Evolutionary conservation across 352 stramenopile genomes (phyloP), one percentile per base, ranked within the genome.

Genomic region (Phytophthora tubulina): DNA sequence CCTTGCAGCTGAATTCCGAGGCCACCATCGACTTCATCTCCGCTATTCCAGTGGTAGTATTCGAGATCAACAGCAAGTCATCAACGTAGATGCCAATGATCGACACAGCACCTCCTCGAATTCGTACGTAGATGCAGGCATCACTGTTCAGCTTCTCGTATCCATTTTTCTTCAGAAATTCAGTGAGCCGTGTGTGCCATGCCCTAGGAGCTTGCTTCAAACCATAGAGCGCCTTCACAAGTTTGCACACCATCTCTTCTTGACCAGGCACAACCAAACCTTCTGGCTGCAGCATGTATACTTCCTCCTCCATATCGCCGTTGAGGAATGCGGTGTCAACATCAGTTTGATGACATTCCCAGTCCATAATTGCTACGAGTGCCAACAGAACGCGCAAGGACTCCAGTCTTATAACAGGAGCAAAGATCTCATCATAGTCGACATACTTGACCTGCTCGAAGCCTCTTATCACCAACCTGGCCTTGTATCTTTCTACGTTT

Each of bases 361-460:
- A 4, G 33, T 57, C 7, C 27, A 32, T 33, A 45, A 57, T 45
- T 11, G 15, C 31, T 3, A 45, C 50, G 33, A 45, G 32, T 17
- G 33, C 50, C 3, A 57, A 33, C 15, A 57, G 15, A 6, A 57
- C 7, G 1, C 42, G 42, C 9, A 48, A 14, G n/a, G 31, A 56
- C 31, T 56, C 15, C 14, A 56, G 6, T 13, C 32, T 13, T 8
- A 31, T 32, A 13, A 56, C 32, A 6, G 50, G 50, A 7, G 50
- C 50, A 14, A 55, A 55, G 2, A 55, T 30, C 3, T 55, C 48
- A 30, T 55, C 48, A 41, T 27, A 55, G 13, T 55, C 48, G 48
- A 55, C 14, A 32, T 27, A 56, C 50, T 56, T 42, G 15, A 55
- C 39, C 30, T 55, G 48, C 48, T 55, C 27, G 30, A 14, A 56